Evolutionary conservation across 2,329 filamentous ascomycete species (phyloP).

Genomic region (Didymella exigua): DNA sequence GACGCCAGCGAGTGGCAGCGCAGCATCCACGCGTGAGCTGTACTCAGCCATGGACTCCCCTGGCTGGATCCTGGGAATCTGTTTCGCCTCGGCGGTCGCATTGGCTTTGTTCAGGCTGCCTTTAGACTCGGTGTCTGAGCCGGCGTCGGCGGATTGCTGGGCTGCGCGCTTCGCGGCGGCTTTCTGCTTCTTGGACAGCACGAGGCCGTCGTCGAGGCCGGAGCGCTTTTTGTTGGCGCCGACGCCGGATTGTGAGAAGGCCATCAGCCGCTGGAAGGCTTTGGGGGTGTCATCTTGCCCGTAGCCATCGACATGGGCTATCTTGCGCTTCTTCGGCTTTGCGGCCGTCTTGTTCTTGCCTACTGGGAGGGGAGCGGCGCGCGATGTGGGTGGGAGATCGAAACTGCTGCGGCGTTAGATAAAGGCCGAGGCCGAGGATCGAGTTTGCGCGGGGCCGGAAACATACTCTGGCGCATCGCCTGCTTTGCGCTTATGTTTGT

Average conservation of each 20-base stretch:
- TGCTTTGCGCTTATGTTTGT: slow-evolving; percentile 78
- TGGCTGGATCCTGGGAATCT: slow-evolving; percentile 65
- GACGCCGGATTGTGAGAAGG: slow-evolving; percentile 63
- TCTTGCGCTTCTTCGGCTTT: slow-evolving; percentile 46
- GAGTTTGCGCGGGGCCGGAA: not conserved
- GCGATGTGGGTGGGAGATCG: slow-evolving; percentile 65
- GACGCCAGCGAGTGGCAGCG: slow-evolving; percentile 76
- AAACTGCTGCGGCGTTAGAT: slow-evolving; percentile 53
- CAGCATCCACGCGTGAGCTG: slow-evolving; percentile 79
- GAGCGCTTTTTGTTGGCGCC: slow-evolving; percentile 54
- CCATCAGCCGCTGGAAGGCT: slow-evolving; percentile 86
- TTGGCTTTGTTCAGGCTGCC: not conserved
- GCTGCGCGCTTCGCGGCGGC: slow-evolving; percentile 16
- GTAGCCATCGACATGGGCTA: slow-evolving; percentile 57
- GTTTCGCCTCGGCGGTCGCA: slow-evolving; percentile 35
- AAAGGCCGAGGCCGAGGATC: slow-evolving; percentile 45
- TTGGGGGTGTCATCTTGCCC: slow-evolving; percentile 81
- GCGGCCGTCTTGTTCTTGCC: slow-evolving; percentile 51
- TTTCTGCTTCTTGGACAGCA: slow-evolving; percentile 58
- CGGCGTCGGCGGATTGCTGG: not conserved
- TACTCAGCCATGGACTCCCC: slow-evolving; percentile 86
- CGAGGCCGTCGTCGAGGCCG: slow-evolving; percentile 73
- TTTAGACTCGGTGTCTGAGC: slow-evolving; percentile 8
- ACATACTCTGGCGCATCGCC: slow-evolving; percentile 47
- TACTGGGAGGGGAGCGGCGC: slow-evolving; percentile 64